phyloP scores from a whole-genome alignment of 2,329 filamentous ascomycete species.

The Alternaria brassicae region DNA sequence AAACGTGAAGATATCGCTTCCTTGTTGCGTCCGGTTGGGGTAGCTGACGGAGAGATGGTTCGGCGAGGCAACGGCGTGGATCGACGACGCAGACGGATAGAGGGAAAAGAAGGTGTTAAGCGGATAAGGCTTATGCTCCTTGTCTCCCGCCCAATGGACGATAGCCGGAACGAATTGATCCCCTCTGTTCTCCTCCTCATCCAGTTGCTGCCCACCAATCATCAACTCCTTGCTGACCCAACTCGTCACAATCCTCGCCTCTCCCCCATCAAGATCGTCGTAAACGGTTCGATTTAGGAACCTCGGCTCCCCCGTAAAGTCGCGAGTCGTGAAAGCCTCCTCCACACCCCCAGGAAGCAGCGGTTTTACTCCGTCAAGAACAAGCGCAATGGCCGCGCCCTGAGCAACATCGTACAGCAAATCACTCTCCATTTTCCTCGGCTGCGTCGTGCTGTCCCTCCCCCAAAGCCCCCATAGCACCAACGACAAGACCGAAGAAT shows the following conservation, averaged over 20 bases:
- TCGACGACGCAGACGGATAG: slow-evolving; percentile 53
- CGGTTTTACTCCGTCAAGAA: neutral
- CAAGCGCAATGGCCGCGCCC: slow-evolving; percentile 51
- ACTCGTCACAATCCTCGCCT: slow-evolving; percentile 46
- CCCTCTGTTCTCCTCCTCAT: slow-evolving; percentile 23
- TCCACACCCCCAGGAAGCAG: neutral
- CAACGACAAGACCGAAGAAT: slow-evolving; percentile 52
- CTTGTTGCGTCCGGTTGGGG: slow-evolving; percentile 28
- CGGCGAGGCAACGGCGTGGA: slow-evolving; percentile 50
- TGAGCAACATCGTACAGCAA: slow-evolving; percentile 54
- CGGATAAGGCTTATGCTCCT: slow-evolving; percentile 38
- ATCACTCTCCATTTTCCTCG: slow-evolving; percentile 51
- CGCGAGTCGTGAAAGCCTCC: neutral
- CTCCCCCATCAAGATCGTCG: slow-evolving; percentile 45
- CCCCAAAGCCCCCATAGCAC: slow-evolving; percentile 57
- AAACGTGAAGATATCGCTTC: slow-evolving; percentile 30
- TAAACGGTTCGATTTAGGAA: slow-evolving; percentile 12
- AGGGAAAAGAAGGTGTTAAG: slow-evolving; percentile 24
- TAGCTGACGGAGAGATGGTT: slow-evolving; percentile 28
- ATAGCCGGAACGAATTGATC: slow-evolving; percentile 53
- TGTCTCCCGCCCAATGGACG: slow-evolving; percentile 57
- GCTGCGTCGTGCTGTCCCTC: slow-evolving; percentile 49
- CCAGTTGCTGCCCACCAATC: slow-evolving; percentile 45
- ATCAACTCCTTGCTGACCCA: slow-evolving; percentile 55
- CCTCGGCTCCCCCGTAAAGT: neutral